Base-by-base conservation (phyloP, 352 stramenopile genomes). In the Pythium grandisporangium region DNA sequence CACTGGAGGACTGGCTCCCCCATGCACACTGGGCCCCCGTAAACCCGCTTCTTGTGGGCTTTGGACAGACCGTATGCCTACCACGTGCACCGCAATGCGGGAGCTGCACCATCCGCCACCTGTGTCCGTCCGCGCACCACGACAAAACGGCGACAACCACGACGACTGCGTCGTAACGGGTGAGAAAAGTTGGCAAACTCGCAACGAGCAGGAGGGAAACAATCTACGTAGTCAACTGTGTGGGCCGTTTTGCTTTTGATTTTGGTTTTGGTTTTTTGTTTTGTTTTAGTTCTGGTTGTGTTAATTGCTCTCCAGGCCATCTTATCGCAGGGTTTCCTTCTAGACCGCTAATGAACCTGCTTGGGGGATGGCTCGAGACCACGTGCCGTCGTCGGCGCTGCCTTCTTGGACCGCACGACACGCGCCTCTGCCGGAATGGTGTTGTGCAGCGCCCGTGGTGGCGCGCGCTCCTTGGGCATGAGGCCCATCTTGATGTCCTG, bases 1-100 rank as follows among this genome's bases (percentile, higher is more conserved):
- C 97, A 43, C 67, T 99, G 10, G 86, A 99, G 64, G 74, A 89
- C 17, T 99, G 93, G 93, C 63, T 99, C 5, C 95, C 95, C 4
- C 63, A 52, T 17, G 71, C 85, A 40, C 60, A 86, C 36, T 99
- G 94, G 95, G 58, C 58, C 2, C 66, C 78, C 0, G 86, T 98
- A 27, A 98, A 98, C 68, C 44, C 87, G 10, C 53, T 97, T 8
- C 84, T 97, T 30, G 95, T 99, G 22, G 95, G 95, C 16, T 96
- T 99, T 59, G 95, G 95, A 5, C 95, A 99, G 59, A 93, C 96
- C 46, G 69, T 96, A 14, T 95, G 84, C 34, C 51, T 70, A 4
- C 70, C 78, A 11, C 61, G 67, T n/a, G 60, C 55, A 2, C 82
- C 82, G 6, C 85, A 85, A 48, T 95, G 82, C 59, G 46, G 16